Evolutionary conservation across 1,284 basidiomycete species (phyloP).

Genomic region (Sphagnurus paluster): DNA sequence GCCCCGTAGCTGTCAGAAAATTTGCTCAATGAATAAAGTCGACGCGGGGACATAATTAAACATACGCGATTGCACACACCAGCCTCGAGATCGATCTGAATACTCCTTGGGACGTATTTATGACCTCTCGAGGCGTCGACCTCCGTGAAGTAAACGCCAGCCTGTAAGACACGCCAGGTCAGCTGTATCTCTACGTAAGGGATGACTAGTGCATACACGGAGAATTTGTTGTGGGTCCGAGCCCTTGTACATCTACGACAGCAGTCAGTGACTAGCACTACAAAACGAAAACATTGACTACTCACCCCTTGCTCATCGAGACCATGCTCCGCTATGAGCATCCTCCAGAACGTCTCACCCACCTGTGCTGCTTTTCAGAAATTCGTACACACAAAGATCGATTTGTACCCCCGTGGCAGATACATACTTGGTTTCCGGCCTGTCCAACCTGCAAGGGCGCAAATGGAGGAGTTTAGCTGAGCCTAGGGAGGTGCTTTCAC

Average conservation of each 20-base stretch:
- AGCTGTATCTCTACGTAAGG: not conserved
- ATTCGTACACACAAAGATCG: slow-evolving; percentile 20
- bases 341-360: slow-evolving; percentile 77
- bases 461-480: slow-evolving; percentile 10
- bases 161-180: slow-evolving; percentile 36
- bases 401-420: slow-evolving; percentile 15
- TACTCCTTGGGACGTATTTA: slow-evolving; percentile 92
- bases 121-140: slow-evolving; percentile 44
- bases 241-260: slow-evolving; percentile 39
- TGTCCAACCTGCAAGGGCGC: slow-evolving; percentile 51
- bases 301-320: slow-evolving; percentile 69
- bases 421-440: slow-evolving; percentile 46
- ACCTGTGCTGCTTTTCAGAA: slow-evolving; percentile 56
- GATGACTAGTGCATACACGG: slow-evolving; percentile 29
- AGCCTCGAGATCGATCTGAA: slow-evolving; percentile 90
- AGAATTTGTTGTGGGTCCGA: slow-evolving; percentile 43
- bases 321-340: slow-evolving; percentile 80
- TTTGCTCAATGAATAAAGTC: slow-evolving; percentile 1
- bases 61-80: slow-evolving; percentile 83
- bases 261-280: slow-evolving; percentile 3
- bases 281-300: slow-evolving; percentile 9
- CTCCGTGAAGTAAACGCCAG: slow-evolving; percentile 74
- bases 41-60: slow-evolving; percentile 8
- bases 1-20: slow-evolving; percentile 51
- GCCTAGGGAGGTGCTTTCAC: not conserved